phyloP scores from a whole-genome alignment of 495 filamentous ascomycete species.

The Aspergillus haitiensis region DNA sequence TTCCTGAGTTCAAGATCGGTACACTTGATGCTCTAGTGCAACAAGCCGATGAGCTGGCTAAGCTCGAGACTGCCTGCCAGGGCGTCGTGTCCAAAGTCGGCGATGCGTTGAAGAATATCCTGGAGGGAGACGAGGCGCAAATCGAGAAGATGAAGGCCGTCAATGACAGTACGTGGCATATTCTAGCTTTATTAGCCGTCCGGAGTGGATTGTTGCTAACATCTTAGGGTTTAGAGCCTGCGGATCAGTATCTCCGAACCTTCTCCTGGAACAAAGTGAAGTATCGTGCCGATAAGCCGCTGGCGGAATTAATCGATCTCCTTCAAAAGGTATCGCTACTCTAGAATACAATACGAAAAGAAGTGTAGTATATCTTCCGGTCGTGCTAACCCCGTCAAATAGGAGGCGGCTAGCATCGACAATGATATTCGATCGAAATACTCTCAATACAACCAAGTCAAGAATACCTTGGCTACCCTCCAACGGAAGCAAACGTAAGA shows the following conservation, averaged over 20 bases:
- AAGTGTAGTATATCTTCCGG: neutral
- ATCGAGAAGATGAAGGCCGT: constrained; percentile 86
- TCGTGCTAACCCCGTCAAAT: constrained; percentile 4
- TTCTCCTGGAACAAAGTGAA: constrained; percentile 97
- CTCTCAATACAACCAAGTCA: constrained; percentile 86
- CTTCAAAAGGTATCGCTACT: constrained; percentile 69
- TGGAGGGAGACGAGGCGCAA: constrained; percentile 81
- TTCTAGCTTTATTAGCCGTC: neutral
- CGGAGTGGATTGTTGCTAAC: constrained; percentile 11
- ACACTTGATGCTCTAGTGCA: constrained; percentile 94
- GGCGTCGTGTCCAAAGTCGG: constrained; percentile 83
- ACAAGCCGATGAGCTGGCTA: constrained; percentile 91
- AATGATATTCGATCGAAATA: constrained; percentile 93
- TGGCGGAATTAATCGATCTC: constrained; percentile 80
- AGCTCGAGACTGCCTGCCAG: constrained; percentile 78
- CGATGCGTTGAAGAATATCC: constrained; percentile 76
- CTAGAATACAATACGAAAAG: too few species aligned
- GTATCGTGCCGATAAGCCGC: constrained; percentile 86
- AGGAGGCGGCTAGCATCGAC: constrained; percentile 86
- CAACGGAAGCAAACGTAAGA: constrained; percentile 82
- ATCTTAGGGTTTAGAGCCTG: constrained; percentile 64
- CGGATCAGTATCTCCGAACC: constrained; percentile 83
- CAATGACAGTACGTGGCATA: constrained; percentile 76
- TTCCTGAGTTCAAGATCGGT: constrained; percentile 96
- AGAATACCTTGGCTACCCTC: constrained; percentile 73